Evolutionary conservation across 148 eudicot species (phyloP).

Genomic region (Hydrangea macrophylla): DNA sequence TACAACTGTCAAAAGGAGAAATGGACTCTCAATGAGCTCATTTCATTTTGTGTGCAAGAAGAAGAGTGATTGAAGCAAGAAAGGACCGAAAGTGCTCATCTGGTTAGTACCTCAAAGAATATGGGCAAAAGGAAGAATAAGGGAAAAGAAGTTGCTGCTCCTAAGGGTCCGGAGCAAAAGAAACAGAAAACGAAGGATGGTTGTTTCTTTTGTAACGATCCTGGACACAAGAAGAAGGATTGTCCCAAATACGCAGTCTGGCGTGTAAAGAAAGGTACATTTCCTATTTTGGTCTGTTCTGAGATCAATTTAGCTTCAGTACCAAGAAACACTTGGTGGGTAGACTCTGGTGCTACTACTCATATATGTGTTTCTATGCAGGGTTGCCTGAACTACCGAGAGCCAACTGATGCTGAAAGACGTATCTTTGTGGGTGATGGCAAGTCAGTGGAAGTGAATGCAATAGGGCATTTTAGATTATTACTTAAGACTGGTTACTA

Average conservation of each 20-base stretch:
- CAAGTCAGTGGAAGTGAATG: neutral
- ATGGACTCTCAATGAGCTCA: constrained; percentile 1
- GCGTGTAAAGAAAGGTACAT: neutral
- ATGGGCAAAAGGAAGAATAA: too few relatives aligned
- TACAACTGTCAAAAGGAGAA: constrained; percentile 6
- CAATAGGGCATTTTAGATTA: neutral
- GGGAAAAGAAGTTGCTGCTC: too few relatives aligned
- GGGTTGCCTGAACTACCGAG: constrained; percentile 8
- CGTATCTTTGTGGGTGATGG: too few relatives aligned
- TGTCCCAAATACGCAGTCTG: neutral
- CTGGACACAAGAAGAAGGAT: neutral
- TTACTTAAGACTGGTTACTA: neutral
- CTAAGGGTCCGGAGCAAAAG: too few relatives aligned
- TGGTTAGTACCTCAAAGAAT: constrained; percentile 5
- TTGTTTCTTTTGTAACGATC: too few relatives aligned
- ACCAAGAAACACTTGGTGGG: too few relatives aligned
- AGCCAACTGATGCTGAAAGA: constrained; percentile 9
- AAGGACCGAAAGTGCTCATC: neutral
- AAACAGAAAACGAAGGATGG: too few relatives aligned
- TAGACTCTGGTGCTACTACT: too few relatives aligned
- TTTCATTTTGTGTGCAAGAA: neutral
- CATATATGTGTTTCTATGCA: constrained; percentile 1
- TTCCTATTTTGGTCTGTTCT: neutral
- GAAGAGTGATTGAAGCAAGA: neutral
- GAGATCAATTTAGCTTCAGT: neutral